These are phyloP conservation scores for Aspergillus bertholletiae DNA, from an alignment of 495 filamentous ascomycete species.

Conservation along the genomic window DNA sequence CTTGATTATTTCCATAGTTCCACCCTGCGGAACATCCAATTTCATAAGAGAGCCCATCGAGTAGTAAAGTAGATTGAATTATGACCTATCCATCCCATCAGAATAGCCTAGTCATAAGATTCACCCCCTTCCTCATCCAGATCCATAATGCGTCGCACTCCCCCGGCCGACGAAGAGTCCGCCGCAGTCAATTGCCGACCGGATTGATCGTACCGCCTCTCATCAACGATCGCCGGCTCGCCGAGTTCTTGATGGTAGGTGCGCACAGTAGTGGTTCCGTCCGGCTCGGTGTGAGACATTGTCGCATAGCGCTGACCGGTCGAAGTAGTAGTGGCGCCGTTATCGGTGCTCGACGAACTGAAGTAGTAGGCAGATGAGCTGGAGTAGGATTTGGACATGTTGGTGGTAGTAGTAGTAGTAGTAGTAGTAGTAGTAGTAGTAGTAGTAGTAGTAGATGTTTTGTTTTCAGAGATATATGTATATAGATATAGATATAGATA, in stretches of 20 bases:
- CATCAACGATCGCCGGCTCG: conserved; percentile 9
- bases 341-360: conserved; percentile 6
- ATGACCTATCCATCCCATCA: neutral
- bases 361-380: conserved; percentile 15
- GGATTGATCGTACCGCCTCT: conserved; percentile 9
- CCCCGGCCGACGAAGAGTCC: neutral
- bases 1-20: too few species aligned
- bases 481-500: too few species aligned
- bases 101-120: too few species aligned
- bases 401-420: too few species aligned
- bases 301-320: conserved; percentile 14
- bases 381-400: conserved; percentile 1
- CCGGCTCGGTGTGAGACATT: conserved; percentile 11
- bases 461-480: too few species aligned
- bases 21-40: too few species aligned
- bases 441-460: too few species aligned
- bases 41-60: too few species aligned
- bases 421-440: neutral
- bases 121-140: neutral
- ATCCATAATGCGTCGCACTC: neutral
- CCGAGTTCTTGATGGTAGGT: conserved; percentile 13
- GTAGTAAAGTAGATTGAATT: too few species aligned
- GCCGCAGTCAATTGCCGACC: conserved; percentile 5
- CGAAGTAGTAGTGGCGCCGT: conserved; percentile 2
- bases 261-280: conserved; percentile 11